A percentile compares a stretch with the other conserved stretches of the same genome.
Evolutionary conservation across 805 yeast genomes (phyloP).

Genomic region (Spathaspora hagerdaliae): DNA sequence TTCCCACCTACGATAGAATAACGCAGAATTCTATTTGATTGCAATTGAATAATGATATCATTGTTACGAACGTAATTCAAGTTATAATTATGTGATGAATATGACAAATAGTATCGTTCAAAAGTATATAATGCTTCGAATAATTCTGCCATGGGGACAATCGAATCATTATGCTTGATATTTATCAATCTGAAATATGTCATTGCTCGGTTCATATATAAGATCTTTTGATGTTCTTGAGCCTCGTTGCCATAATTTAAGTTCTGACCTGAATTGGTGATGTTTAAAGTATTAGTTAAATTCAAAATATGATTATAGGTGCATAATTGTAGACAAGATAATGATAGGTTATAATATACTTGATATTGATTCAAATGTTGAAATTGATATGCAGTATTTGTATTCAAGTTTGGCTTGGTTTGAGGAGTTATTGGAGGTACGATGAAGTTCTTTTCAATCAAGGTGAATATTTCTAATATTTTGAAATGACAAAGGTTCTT

Average conservation of each 20-base stretch:
- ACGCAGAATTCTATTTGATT: constrained; percentile 1
- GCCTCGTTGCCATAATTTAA: constrained; percentile 12
- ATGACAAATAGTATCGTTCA: constrained; percentile 23
- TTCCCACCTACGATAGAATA: constrained; percentile 4
- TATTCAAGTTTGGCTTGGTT: background rate
- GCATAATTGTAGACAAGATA: constrained; percentile 24
- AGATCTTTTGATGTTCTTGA: constrained; percentile 28
- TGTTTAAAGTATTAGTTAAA: constrained; percentile 20
- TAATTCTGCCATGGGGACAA: constrained; percentile 25
- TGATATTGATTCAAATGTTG: constrained; percentile 18
- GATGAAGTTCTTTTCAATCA: constrained; percentile 14
- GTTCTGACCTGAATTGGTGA: constrained; percentile 1
- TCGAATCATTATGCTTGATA: constrained; percentile 17
- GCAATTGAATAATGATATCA: constrained; percentile 7
- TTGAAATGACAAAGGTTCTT: constrained; percentile 23
- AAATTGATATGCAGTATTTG: constrained; percentile 7
- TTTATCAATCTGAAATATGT: constrained; percentile 29
- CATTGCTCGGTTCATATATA: constrained; percentile 24
- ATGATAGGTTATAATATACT: constrained; percentile 27
- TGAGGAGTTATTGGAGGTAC: constrained; percentile 11
- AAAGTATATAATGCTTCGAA: constrained; percentile 24
- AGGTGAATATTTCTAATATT: constrained; percentile 23
- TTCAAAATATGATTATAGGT: constrained; percentile 28
- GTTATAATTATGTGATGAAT: constrained; percentile 11
- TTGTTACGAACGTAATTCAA: constrained; percentile 8